Percentiles rank a stretch among this genome's conserved stretches.
Conservation (phyloP, 352 stramenopile species). For the Pythium brachiatum region DNA sequence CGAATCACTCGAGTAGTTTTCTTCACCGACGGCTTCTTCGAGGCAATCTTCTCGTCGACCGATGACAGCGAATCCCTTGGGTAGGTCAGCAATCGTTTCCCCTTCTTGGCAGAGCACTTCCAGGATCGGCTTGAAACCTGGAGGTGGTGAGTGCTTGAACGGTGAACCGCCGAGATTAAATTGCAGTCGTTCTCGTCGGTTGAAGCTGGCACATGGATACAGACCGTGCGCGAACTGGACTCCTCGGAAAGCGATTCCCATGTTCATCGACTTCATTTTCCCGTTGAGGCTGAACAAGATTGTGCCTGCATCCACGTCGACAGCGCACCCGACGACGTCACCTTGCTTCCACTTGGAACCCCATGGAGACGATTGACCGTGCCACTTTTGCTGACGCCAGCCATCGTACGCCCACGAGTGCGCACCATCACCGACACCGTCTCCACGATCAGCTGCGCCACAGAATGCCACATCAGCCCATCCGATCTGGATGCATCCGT, state of each 20-base stretch:
- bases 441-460: slow-evolving; percentile 80
- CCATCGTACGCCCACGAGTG: slow-evolving; percentile 94
- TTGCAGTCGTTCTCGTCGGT: slow-evolving; percentile 78
- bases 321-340: slow-evolving; percentile 88
- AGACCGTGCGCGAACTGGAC: slow-evolving; percentile 80
- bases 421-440: slow-evolving; percentile 90
- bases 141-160: slow-evolving; percentile 74
- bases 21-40: slow-evolving; percentile 81
- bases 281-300: slow-evolving; percentile 93
- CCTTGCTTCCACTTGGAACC: slow-evolving; percentile 90
- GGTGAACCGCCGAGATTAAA: slow-evolving; percentile 84
- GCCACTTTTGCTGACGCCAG: slow-evolving; percentile 91
- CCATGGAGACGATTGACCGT: slow-evolving; percentile 83
- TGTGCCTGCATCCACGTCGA: slow-evolving; percentile 84
- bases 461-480: slow-evolving; percentile 91
- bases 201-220: slow-evolving; percentile 88
- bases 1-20: slow-evolving; percentile 76
- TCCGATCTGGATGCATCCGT: slow-evolving; percentile 93
- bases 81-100: slow-evolving; percentile 42
- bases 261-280: slow-evolving; percentile 82
- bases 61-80: slow-evolving; percentile 73
- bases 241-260: slow-evolving; percentile 81
- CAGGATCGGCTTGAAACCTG: slow-evolving; percentile 79
- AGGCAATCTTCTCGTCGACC: slow-evolving; percentile 79
- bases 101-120: slow-evolving; percentile 50